Conservation (phyloP, 73 alveolate species). For the Paramecium tetraurelia region DNA sequence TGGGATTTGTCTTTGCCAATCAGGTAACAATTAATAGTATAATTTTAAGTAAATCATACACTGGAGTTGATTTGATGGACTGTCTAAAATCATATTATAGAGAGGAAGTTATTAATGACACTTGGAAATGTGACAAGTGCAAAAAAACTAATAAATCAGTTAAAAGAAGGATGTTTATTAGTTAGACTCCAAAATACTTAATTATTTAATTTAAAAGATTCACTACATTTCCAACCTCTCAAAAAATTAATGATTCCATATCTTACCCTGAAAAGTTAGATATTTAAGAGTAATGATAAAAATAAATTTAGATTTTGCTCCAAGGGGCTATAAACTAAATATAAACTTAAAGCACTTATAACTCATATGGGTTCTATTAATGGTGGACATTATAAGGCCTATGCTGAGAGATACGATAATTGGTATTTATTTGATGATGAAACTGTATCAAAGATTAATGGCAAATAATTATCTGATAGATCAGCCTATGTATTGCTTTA, state of each 20-base stretch:
- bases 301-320: not conserved
- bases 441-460: not conserved
- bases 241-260: not conserved
- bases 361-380: constrained; percentile 3
- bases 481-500: constrained; percentile 5
- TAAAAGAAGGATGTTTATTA: not conserved
- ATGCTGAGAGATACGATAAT: constrained; percentile 15
- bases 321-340: not conserved
- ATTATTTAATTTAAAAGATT: constrained; percentile 3
- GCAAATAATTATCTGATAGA: not conserved
- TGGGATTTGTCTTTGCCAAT: constrained; percentile 31
- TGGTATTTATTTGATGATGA: constrained; percentile 42
- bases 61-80: not conserved
- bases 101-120: constrained; percentile 15
- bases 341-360: not conserved
- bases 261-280: not conserved
- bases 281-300: not conserved
- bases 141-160: not conserved
- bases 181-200: not conserved
- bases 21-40: not conserved
- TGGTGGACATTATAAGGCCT: constrained; percentile 40
- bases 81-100: not conserved
- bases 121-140: constrained; percentile 37
- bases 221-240: not conserved
- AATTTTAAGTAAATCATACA: not conserved